Base-by-base conservation (phyloP, 2,329 filamentous ascomycete genomes). In the Colletotrichum liaoningense region DNA sequence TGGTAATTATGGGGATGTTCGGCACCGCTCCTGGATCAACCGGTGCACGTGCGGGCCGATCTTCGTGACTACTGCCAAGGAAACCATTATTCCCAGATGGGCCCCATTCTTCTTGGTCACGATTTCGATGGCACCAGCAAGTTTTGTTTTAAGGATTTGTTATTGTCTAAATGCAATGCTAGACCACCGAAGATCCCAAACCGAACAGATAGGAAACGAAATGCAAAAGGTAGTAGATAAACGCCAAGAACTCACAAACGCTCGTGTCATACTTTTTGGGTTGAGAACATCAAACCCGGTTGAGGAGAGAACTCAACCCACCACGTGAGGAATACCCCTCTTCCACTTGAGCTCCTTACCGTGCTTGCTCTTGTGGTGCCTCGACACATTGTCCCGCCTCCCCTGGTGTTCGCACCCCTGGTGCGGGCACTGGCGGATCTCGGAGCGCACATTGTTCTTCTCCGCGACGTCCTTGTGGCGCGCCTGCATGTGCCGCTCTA, bases 401-500 rank as follows among this genome's bases (percentile, higher is more conserved):
- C 74, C 73, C 54, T 62, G 62, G 69, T 76, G 69, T 9, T 73
- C 69, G 74, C 74, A 76, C 14, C 74, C 74, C 30, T 69, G 52
- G 42, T 67, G 64, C 11, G 74, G 74, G 46, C 74, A 76, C 66
- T 67, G 64, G 35, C 74, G 66, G 54, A 72, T 62, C 69, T 76
- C 74, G 63, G 74, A 75, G 46, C 74, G 69, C 19, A 76, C 69
- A 63, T 76, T 75, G 24, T 63, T 42, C 9, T 52, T 65, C 38
- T 63, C 66, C 7, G 74, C 74, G 5, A 73, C 73, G 46, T 73
- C 73, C 16, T 42, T 62, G 67, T 76, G 74, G 11, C 74, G 73
- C 14, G 73, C 74, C 73, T 75, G 74, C 62, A 76, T 46, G 73
- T 76, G 74, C 6, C 74, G 73, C 74, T 76, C 74, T 66, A 76